A percentile compares a stretch with the other conserved stretches of the same genome.
These are phyloP conservation scores for Diaporthe sp. DNA, from an alignment of 2,329 filamentous ascomycete species.

Conservation along the genomic window DNA sequence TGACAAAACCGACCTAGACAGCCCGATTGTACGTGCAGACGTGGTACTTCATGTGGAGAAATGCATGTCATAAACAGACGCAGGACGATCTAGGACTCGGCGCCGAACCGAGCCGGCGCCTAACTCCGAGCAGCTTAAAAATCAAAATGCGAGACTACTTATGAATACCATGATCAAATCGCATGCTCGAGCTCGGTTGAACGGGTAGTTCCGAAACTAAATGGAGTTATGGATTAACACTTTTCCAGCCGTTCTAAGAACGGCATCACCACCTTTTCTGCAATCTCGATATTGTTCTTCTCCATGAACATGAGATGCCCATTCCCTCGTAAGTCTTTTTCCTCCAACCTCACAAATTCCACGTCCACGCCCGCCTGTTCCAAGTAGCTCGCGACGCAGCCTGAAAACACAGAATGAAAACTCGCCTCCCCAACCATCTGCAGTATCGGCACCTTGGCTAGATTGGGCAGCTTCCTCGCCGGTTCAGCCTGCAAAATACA, in stretches of 20 bases:
- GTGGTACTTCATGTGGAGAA: background rate
- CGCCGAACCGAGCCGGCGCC: background rate
- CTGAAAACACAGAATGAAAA: slow-evolving; percentile 60
- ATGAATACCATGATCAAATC: too few relatives aligned
- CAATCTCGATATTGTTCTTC: slow-evolving; percentile 58
- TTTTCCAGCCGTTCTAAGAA: slow-evolving; percentile 3
- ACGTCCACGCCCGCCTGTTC: slow-evolving; percentile 55
- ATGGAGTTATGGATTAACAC: background rate
- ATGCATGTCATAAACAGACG: background rate
- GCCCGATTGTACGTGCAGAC: background rate
- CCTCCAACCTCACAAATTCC: slow-evolving; percentile 56
- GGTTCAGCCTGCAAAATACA: slow-evolving; percentile 53
- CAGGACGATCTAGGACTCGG: background rate
- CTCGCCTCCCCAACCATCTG: slow-evolving; percentile 57
- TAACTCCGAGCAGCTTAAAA: background rate
- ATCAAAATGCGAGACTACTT: background rate
- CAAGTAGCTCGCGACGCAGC: slow-evolving; percentile 55
- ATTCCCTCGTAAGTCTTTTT: slow-evolving; percentile 57
- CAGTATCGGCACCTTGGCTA: slow-evolving; percentile 51
- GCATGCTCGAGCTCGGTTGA: background rate
- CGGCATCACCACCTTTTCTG: background rate
- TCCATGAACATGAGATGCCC: slow-evolving; percentile 63
- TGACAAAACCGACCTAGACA: background rate
- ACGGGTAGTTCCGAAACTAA: background rate
- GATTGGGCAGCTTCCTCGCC: slow-evolving; percentile 51